Conservation (phyloP, 176 grass and related monocot genomes). For the Zea luxurians region DNA sequence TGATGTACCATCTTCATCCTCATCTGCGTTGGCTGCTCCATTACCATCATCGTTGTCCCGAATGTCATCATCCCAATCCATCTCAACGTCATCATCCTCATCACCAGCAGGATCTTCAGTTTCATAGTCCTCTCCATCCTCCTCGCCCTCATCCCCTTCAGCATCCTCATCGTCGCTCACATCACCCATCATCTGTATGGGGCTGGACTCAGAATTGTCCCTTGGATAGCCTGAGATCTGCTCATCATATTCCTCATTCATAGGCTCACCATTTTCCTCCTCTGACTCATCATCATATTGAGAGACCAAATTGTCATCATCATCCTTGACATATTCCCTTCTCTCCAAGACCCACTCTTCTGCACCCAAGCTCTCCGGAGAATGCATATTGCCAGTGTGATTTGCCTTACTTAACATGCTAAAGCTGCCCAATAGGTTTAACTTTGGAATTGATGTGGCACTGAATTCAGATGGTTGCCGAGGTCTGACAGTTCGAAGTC, state of each 20-base stretch:
- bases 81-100: conserved; percentile 43
- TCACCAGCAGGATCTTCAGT: conserved; percentile 34
- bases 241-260: conserved; percentile 64
- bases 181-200: conserved; percentile 49
- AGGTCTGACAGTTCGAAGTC: conserved; percentile 70
- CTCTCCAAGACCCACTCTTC: conserved; percentile 79
- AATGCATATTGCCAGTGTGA: conserved; percentile 23
- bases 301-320: conserved; percentile 44
- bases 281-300: conserved; percentile 52
- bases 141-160: conserved; percentile 50
- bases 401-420: conserved; percentile 66
- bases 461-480: conserved; percentile 60
- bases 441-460: conserved; percentile 55
- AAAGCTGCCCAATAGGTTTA: conserved; percentile 75
- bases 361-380: conserved; percentile 72
- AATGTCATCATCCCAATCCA: conserved; percentile 40
- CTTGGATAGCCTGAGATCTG: conserved; percentile 46
- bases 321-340: conserved; percentile 55
- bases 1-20: conserved; percentile 38
- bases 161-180: conserved; percentile 43
- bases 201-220: conserved; percentile 41
- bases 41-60: conserved; percentile 35
- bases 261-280: conserved; percentile 53
- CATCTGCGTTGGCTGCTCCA: conserved; percentile 5
- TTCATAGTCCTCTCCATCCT: conserved; percentile 56